Percentiles rank a stretch among this genome's conserved stretches.
phyloP scores from a whole-genome alignment of 768 basidiomycete species.

The Podaxis mareebaensis region DNA sequence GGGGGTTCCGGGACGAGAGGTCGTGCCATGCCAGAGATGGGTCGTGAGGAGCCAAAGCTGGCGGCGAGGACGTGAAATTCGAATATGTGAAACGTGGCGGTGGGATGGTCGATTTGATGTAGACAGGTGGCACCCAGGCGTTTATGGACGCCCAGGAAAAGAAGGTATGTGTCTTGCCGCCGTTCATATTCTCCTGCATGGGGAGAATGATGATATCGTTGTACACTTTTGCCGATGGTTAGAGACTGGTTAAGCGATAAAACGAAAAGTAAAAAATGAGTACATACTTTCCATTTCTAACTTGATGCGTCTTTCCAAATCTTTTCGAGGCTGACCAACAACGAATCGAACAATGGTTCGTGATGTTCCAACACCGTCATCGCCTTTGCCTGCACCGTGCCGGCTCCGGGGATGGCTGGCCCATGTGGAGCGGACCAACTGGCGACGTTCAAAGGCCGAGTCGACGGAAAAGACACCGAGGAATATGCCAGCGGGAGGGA shows the following conservation, averaged over 20 bases:
- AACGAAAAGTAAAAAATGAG: slow-evolving; percentile 10
- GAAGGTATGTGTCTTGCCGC: slow-evolving; percentile 88
- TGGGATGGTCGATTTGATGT: slow-evolving; percentile 44
- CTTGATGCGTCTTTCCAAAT: slow-evolving; percentile 77
- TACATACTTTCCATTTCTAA: slow-evolving; percentile 89
- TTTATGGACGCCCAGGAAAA: slow-evolving; percentile 92
- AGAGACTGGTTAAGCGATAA: slow-evolving; percentile 15
- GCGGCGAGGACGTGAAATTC: slow-evolving; percentile 54
- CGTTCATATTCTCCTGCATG: slow-evolving; percentile 93
- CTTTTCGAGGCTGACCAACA: slow-evolving; percentile 78
- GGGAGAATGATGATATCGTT: slow-evolving; percentile 87
- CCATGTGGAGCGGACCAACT: slow-evolving; percentile 87
- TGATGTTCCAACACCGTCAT: slow-evolving; percentile 73
- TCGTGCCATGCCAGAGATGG: slow-evolving; percentile 59
- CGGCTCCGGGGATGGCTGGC: slow-evolving; percentile 81
- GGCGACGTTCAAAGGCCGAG: slow-evolving; percentile 79
- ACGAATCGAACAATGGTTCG: slow-evolving; percentile 88
- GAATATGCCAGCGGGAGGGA: slow-evolving; percentile 84
- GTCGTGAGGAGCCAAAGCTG: slow-evolving; percentile 71
- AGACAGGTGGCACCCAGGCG: slow-evolving; percentile 87
- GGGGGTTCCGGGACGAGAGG: slow-evolving; percentile 38
- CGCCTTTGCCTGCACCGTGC: slow-evolving; percentile 68
- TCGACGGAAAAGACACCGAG: slow-evolving; percentile 92
- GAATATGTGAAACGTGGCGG: slow-evolving; percentile 67
- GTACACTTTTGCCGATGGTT: slow-evolving; percentile 50